Evolutionary conservation across 495 filamentous ascomycete genomes (phyloP).

Genomic region (Tuber melanosporum): DNA sequence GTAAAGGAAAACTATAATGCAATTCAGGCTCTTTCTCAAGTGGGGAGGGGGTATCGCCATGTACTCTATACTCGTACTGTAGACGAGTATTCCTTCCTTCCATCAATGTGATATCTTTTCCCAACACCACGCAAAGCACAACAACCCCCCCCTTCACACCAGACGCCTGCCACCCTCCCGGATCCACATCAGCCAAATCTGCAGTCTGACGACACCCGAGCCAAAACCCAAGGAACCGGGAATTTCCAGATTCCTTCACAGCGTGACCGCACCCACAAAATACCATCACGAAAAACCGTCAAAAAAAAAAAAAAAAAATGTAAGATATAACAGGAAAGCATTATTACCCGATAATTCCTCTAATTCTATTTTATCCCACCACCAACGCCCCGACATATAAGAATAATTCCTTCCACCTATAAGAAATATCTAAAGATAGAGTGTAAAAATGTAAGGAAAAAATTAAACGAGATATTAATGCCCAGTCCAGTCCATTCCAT

Average conservation of each 20-base stretch:
- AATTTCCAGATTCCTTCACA: neutral
- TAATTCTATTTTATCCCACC: conserved; percentile 1
- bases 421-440: neutral
- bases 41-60: neutral
- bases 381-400: neutral
- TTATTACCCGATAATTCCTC: neutral
- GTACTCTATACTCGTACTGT: neutral
- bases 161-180: neutral
- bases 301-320: neutral
- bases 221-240: neutral
- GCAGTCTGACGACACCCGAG: neutral
- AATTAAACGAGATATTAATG: neutral
- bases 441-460: neutral
- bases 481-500: neutral
- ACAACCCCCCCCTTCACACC: neutral
- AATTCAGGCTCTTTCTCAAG: neutral
- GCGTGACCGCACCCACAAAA: neutral
- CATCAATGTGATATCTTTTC: neutral
- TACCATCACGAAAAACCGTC: neutral
- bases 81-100: neutral
- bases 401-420: neutral
- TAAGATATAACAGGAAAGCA: neutral
- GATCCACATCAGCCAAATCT: neutral
- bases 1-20: neutral
- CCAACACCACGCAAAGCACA: neutral